phyloP scores from a whole-genome alignment of 2,329 filamentous ascomycete genomes.

The Blastomyces parvus region DNA sequence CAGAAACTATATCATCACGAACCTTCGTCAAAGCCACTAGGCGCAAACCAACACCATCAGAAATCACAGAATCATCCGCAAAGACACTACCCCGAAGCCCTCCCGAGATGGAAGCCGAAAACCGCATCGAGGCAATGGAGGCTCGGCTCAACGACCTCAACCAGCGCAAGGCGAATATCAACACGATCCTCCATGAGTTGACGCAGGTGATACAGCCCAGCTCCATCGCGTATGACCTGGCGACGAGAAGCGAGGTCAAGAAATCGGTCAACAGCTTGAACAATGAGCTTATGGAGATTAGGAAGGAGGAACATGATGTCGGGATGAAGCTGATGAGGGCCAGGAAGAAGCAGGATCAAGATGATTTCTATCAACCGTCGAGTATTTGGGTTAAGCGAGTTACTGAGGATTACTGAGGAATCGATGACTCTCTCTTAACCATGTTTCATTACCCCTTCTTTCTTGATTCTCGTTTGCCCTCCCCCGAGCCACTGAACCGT shows the following conservation, averaged over 20 bases:
- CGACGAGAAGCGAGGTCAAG: slow-evolving; percentile 48
- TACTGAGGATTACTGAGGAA: slow-evolving; percentile 43
- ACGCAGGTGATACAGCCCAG: slow-evolving; percentile 65
- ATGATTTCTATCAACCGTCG: slow-evolving; percentile 40
- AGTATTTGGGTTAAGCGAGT: slow-evolving; percentile 71
- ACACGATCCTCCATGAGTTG: slow-evolving; percentile 64
- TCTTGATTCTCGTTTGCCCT: not conserved
- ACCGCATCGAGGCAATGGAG: slow-evolving; percentile 58
- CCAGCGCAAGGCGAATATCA: slow-evolving; percentile 61
- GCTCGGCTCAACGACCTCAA: slow-evolving; percentile 55
- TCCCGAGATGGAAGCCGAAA: slow-evolving; percentile 50
- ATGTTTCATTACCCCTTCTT: not conserved
- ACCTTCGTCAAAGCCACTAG: slow-evolving; percentile 26
- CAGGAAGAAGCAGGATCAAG: slow-evolving; percentile 62
- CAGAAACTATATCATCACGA: slow-evolving; percentile 21
- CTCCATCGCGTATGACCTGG: slow-evolving; percentile 57
- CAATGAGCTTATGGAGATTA: slow-evolving; percentile 60
- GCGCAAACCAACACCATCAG: slow-evolving; percentile 37
- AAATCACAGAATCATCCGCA: slow-evolving; percentile 17
- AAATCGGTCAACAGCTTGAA: slow-evolving; percentile 58
- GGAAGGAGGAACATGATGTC: slow-evolving; percentile 67
- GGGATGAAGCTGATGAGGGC: slow-evolving; percentile 65
- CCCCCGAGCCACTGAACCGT: not conserved
- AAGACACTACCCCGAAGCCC: slow-evolving; percentile 56
- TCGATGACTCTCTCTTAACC: not conserved